Evolutionary conservation across 2,329 filamentous ascomycete genomes (phyloP), one percentile per base, ranked within the genome.

Genomic region (Plenodomus lindquistii): DNA sequence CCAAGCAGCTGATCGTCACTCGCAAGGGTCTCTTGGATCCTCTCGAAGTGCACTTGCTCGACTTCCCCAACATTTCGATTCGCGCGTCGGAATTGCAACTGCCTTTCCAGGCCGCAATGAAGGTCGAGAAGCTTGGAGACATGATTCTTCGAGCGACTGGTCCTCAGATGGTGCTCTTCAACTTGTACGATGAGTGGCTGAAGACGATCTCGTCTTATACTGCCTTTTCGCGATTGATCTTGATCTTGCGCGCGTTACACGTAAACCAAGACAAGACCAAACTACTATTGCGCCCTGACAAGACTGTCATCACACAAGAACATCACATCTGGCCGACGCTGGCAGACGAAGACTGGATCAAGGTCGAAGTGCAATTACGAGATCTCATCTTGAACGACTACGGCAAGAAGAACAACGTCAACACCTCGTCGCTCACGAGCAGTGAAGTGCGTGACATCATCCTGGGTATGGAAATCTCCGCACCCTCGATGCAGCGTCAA

Each of bases 371-470:
- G 38, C 90, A 96, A 69, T 79, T 99, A 36, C 87, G 94, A 72
- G 94, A 99, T 79, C 79, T 99, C 58, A 99, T 99, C 65, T 72
- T 99, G 60, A 97, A 97, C 61, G 94, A 99, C 71, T 99, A 99
- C 70, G 94, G 94, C 69, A 99, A 97, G 84, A 99, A 99, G 83
- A 99, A 99, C 80, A 99, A 97, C 63, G 94, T 99, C 78, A 99
- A 99, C 65, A 93, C 94, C 11, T 95, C 95, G 15, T 96, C 91
- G 72, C 81, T 99, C 75, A 99, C 94, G 1, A 96, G 86, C 70
- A 96, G 89, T 65, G 94, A 99, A 83, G 94, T 99, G 42, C 87
- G 94, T 63, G 94, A 99, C 69, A 97, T 99, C 65, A 99, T 99
- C 63, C 77, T 99, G 55, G 94, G 94, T 82, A 99, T 99, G 95